Percentiles rank a stretch among this genome's conserved stretches.
Evolutionary conservation across 1,139 yeast genomes (phyloP).

Genomic region (Entelexis sorbosivorans): DNA sequence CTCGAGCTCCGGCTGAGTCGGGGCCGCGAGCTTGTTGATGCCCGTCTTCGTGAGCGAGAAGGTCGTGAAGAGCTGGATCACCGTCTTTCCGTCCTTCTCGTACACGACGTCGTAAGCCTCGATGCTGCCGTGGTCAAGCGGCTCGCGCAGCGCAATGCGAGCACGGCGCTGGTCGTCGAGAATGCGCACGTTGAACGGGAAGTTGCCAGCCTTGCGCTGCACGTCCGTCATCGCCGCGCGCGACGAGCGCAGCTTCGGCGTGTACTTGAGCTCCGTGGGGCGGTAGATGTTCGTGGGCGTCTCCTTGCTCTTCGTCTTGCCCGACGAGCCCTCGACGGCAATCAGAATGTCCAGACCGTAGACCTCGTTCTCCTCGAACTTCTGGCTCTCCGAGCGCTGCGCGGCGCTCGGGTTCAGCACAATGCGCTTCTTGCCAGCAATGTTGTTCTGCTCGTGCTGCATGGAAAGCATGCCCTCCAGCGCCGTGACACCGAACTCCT

Average conservation of each 20-base stretch:
- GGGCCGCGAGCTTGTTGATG: conserved; percentile 53
- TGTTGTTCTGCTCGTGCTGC: conserved; percentile 56
- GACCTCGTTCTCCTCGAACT: conserved; percentile 67
- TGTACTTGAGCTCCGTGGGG: conserved; percentile 41
- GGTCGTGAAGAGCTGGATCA: conserved; percentile 69
- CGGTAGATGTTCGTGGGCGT: conserved; percentile 62
- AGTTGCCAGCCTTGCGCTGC: conserved; percentile 53
- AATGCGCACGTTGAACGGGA: conserved; percentile 61
- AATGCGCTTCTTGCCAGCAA: conserved; percentile 69
- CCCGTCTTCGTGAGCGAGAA: conserved; percentile 69
- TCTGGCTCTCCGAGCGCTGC: conserved; percentile 55
- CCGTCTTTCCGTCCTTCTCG: conserved; percentile 57
- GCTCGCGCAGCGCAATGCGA: conserved; percentile 67
- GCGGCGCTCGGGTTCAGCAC: conserved; percentile 64
- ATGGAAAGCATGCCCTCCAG: conserved; percentile 72
- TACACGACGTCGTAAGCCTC: conserved; percentile 59
- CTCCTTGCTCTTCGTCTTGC: conserved; percentile 54
- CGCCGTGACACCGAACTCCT: conserved; percentile 49
- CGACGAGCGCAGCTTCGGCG: conserved; percentile 63
- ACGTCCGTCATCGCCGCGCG: conserved; percentile 58
- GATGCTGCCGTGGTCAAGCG: conserved; percentile 56
- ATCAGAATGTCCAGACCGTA: conserved; percentile 66
- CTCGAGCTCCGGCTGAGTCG: conserved; percentile 40
- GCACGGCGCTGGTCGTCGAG: conserved; percentile 62
- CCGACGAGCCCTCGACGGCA: conserved; percentile 49